Conservation (phyloP, 1,284 basidiomycete species). For the Agroathelia rolfsii region DNA sequence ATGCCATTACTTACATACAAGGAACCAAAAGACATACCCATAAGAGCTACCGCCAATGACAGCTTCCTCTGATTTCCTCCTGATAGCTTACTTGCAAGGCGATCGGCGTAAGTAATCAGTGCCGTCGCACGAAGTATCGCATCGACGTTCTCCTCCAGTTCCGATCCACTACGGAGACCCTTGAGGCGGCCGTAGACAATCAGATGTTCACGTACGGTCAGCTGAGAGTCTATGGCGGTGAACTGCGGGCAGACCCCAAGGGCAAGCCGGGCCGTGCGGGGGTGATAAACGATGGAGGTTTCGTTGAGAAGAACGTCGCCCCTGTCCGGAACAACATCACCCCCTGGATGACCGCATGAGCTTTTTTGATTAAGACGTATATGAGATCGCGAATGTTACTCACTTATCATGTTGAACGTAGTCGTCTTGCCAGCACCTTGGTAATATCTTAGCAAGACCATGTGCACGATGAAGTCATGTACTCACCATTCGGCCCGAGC, state of each 20-base stretch:
- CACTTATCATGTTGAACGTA: conserved; percentile 66
- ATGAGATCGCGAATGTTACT: conserved; percentile 16
- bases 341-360: conserved; percentile 29
- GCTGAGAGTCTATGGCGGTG: conserved; percentile 68
- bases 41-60: conserved; percentile 67
- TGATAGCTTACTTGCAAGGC: conserved; percentile 62
- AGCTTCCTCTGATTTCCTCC: conserved; percentile 79
- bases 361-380: conserved; percentile 1
- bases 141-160: conserved; percentile 45
- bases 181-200: conserved; percentile 58
- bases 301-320: conserved; percentile 63
- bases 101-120: conserved; percentile 52
- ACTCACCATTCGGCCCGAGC: conserved; percentile 77
- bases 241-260: conserved; percentile 79
- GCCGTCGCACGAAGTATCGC: conserved; percentile 52
- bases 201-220: conserved; percentile 72
- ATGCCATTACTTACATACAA: conserved; percentile 1
- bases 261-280: conserved; percentile 50
- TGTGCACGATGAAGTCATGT: too few relatives aligned
- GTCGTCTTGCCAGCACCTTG: conserved; percentile 77
- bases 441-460: too few relatives aligned
- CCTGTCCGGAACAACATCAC: conserved; percentile 47
- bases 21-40: conserved; percentile 36
- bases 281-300: conserved; percentile 49
- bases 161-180: conserved; percentile 42